Evolutionary conservation across 768 basidiomycete genomes (phyloP), one percentile per base, ranked within the genome.

Genomic region (Butyriboletus loyo): DNA sequence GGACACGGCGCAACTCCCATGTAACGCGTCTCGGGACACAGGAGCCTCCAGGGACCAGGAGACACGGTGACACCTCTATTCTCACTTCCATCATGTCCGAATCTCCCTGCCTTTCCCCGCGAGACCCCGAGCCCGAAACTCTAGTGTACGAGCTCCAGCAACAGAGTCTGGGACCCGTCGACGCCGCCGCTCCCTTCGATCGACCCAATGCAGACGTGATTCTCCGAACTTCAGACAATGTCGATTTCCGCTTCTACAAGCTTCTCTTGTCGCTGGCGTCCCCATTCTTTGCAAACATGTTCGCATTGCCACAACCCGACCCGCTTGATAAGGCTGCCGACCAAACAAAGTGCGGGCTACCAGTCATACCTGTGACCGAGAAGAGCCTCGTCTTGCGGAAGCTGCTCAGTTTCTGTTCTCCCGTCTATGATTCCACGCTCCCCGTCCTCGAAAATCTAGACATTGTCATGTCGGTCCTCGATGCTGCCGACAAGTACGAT

Each of bases 251-350:
- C 53, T 76, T 80, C 49, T 79, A 80, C 73, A 81, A 79, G 57
- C 57, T 76, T 36, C 68, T 85, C 49, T 71, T 86, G 11, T 74
- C 79, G 17, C 60, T 82, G 15, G 77, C 81, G 1, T 86, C 85
- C 10, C 73, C 79, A 5, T 77, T 86, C 63, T 85, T 86, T 56
- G 71, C 72, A 43, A 72, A 75, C 55, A 78, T 83, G 71, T 79
- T 85, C 56, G 72, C 75, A 8, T 64, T 84, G 25, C 83, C 83
- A 24, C 71, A 73, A 36, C 74, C 81, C 1, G 41, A 46, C 21
- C 49, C 65, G 10, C 55, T 63, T 9, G 70, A 70, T 40, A 57
- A 56, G 14, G 46, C 60, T 17, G 66, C 62, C 13, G 64, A 72
- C 54, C 59, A 61, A 36, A 72, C 50, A 37, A 68, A 67, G 48